Percentiles rank a stretch among this genome's conserved stretches.
phyloP scores from a whole-genome alignment of 2,329 filamentous ascomycete genomes.

The Blastomyces gilchristii region DNA sequence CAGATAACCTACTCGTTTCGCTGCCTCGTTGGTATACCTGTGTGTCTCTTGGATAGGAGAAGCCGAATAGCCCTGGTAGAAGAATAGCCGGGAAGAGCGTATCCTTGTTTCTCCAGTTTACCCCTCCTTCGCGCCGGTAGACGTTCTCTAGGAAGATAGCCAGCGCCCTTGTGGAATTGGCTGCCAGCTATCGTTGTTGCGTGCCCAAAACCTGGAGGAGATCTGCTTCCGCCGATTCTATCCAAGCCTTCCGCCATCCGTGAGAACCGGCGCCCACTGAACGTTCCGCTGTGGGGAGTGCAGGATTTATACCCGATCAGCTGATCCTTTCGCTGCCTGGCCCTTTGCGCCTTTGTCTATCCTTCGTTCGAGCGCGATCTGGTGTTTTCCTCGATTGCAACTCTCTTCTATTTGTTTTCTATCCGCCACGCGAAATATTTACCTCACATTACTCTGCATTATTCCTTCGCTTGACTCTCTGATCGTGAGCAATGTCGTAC shows the following conservation, averaged over 20 bases:
- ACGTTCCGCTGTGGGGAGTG: background rate
- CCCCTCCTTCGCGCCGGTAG: background rate
- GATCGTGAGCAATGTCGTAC: constrained; percentile 46
- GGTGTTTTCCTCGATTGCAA: background rate
- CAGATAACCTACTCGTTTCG: background rate
- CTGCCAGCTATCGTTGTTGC: background rate
- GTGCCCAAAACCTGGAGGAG: background rate
- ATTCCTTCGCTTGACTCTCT: constrained; percentile 10
- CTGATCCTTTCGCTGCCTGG: background rate
- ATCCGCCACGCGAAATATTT: background rate
- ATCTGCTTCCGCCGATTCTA: background rate
- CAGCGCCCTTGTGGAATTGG: background rate
- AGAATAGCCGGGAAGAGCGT: background rate
- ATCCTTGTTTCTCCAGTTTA: background rate
- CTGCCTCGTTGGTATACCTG: background rate
- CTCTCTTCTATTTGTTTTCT: background rate
- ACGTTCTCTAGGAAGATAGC: background rate
- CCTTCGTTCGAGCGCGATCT: background rate
- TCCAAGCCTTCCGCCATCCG: background rate
- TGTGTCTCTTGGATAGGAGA: background rate
- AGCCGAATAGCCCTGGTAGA: background rate
- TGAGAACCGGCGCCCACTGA: background rate
- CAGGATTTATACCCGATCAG: background rate
- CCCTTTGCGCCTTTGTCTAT: background rate
- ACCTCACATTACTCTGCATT: background rate